Percentiles rank a stretch among this genome's conserved stretches.
Evolutionary conservation across 1,139 yeast species (phyloP).

Genomic region (Starmera stellimalicola): DNA sequence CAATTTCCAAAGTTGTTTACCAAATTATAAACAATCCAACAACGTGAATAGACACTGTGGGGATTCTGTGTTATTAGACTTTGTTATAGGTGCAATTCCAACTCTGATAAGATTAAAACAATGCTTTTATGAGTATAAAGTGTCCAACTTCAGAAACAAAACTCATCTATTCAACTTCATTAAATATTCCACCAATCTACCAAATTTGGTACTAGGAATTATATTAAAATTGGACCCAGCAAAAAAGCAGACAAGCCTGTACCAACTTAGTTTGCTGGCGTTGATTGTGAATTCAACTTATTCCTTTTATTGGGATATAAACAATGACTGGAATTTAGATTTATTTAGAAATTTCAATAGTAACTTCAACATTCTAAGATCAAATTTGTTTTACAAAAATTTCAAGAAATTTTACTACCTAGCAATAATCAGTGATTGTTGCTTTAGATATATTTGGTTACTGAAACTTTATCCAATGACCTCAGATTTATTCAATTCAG

Average conservation of each 20-base stretch:
- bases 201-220: conserved; percentile 34
- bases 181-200: conserved; percentile 68
- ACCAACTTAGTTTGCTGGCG: conserved; percentile 40
- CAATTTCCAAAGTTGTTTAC: conserved; percentile 11
- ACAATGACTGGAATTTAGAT: conserved; percentile 82
- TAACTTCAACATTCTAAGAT: conserved; percentile 16
- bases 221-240: conserved; percentile 4
- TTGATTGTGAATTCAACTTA: conserved; percentile 61
- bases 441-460: conserved; percentile 69
- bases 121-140: conserved; percentile 60
- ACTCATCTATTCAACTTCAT: conserved; percentile 59
- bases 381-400: conserved; percentile 23
- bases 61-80: conserved; percentile 33
- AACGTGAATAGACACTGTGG: conserved; percentile 24
- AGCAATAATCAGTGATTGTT: conserved; percentile 51
- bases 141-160: conserved; percentile 34
- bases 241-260: conserved; percentile 8
- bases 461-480: conserved; percentile 28
- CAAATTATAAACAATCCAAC: conserved; percentile 11
- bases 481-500: conserved; percentile 37
- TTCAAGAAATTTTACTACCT: conserved; percentile 33
- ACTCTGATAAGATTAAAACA: conserved; percentile 67
- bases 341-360: conserved; percentile 28
- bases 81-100: conserved; percentile 47
- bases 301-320: conserved; percentile 81